Base-by-base conservation (phyloP, 331 rosid species). In the Telfairia occidentalis region DNA sequence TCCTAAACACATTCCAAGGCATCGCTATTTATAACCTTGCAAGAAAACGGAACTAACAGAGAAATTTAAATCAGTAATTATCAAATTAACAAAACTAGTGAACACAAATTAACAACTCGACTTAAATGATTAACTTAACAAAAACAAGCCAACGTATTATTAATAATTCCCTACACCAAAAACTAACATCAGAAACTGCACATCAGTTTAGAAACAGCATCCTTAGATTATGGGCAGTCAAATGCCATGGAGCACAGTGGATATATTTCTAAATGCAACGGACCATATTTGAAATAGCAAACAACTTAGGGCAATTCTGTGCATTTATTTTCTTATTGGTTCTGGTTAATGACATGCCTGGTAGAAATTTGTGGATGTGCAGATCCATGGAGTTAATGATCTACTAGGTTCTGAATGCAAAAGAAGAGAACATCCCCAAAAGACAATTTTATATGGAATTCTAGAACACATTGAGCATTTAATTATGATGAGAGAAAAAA, bases 351-450 rank as follows among this genome's bases (percentile, higher is more conserved):
- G 42, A 9, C 28, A 16, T 16, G 40, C 75, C 55, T 7, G 42
- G 57, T 0, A 29, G 40, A 43, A 69, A 26, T 43, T 43, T 69
- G 16, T 13, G 7, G 57, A 70, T 3, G 42, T 29, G 16, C 40
- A 46, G 37, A 46, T 16, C 28, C 54, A 24, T 26, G 40, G 55
- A 45, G 58, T 70, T 21, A 49, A 28, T 6, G 24, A 15, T 46
- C 58, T 43, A 69, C 18, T 58, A 29, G 74, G 74, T 43, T 69
- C 40, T 69, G 74, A 24, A 45, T 28, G 38, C 40, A 43, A 69
- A 43, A 24, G 52, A 69, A 69, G 26, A 69, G 35, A n/a, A 29
- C n/a, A 9, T n/a, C 59, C 28, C 54, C 26, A 16, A 46, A 15
- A 48, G 42, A 28, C 15, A 46, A 28, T 71, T 71, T 71, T 32